Evolutionary conservation across 495 filamentous ascomycete genomes (phyloP).

Genomic region (Penicillium lagena): DNA sequence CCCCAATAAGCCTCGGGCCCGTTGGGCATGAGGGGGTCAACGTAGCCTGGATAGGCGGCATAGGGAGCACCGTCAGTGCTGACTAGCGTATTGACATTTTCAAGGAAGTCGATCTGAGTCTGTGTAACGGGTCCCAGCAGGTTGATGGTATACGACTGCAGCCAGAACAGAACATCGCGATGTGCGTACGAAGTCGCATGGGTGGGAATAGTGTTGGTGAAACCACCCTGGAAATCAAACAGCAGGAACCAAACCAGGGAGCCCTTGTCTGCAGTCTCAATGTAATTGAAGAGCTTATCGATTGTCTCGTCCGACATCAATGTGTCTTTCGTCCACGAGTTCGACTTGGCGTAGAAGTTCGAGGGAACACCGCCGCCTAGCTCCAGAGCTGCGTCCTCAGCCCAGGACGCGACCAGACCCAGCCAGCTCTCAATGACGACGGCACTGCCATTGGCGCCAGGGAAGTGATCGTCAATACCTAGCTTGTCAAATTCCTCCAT

Average conservation of each 20-base stretch:
- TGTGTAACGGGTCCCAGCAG: slow-evolving; percentile 33
- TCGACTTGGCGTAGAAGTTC: slow-evolving; percentile 32
- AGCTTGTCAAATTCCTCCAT: slow-evolving; percentile 20
- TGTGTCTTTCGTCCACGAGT: slow-evolving; percentile 41
- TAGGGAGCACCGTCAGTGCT: slow-evolving; percentile 16
- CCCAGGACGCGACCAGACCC: slow-evolving; percentile 41
- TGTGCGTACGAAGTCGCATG: slow-evolving; percentile 30
- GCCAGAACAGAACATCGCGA: slow-evolving; percentile 33
- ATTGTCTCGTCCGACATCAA: slow-evolving; percentile 26
- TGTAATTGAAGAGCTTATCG: slow-evolving; percentile 26
- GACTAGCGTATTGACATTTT: slow-evolving; percentile 33
- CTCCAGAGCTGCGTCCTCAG: slow-evolving; percentile 32
- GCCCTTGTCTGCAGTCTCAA: slow-evolving; percentile 39
- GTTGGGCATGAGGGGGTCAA: slow-evolving; percentile 48
- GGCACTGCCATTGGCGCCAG: slow-evolving; percentile 51
- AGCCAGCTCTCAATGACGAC: slow-evolving; percentile 52
- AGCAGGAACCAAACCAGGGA: slow-evolving; percentile 37
- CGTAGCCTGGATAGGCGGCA: slow-evolving; percentile 57
- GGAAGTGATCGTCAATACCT: slow-evolving; percentile 50
- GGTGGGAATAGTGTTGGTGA: slow-evolving; percentile 23
- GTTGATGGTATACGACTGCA: slow-evolving; percentile 35
- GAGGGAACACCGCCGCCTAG: slow-evolving; percentile 24
- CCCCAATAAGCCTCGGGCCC: slow-evolving; percentile 45
- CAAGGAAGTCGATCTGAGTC: slow-evolving; percentile 24
- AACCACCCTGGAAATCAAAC: slow-evolving; percentile 35